phyloP scores from a whole-genome alignment of 139 green algal species.

The Chlorella sp. region DNA sequence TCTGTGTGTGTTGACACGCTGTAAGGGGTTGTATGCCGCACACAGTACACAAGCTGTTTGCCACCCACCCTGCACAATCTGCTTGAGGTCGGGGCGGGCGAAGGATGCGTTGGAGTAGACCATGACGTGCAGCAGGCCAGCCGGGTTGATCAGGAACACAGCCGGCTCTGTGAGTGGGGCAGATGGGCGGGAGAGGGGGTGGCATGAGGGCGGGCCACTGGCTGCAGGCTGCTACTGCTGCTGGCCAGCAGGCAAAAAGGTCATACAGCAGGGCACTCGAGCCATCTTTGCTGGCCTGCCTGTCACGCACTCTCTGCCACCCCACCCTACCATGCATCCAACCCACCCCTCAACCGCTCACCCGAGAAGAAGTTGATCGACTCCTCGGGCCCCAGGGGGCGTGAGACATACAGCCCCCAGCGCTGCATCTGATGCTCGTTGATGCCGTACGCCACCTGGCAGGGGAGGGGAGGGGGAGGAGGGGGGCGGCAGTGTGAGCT shows the following conservation, averaged over 20 bases:
- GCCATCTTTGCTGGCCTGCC: no score
- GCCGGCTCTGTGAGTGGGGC: constrained; percentile 45
- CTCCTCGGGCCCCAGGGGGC: constrained; percentile 54
- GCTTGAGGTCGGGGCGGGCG: constrained; percentile 62
- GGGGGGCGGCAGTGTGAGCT: background rate
- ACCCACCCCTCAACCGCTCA: background rate
- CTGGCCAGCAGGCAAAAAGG: background rate
- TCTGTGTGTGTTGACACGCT: background rate
- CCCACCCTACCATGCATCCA: background rate
- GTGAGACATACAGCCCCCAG: constrained; percentile 62
- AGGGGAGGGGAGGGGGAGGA: background rate
- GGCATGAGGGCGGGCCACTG: background rate
- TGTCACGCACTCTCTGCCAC: background rate
- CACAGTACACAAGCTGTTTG: background rate
- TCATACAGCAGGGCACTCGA: no score
- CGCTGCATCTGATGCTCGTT: constrained; percentile 57
- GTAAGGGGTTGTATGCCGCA: background rate
- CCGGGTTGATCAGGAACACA: constrained; percentile 67
- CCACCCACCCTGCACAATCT: constrained; percentile 40
- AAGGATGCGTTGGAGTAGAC: constrained; percentile 69
- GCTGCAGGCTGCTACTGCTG: background rate
- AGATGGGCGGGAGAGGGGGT: background rate
- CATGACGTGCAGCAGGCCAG: constrained; percentile 58
- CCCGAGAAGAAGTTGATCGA: constrained; percentile 37
- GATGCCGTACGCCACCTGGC: constrained; percentile 52